Base-by-base conservation (phyloP, 2,329 filamentous ascomycete species). In the Teratosphaeria gauchensis region DNA sequence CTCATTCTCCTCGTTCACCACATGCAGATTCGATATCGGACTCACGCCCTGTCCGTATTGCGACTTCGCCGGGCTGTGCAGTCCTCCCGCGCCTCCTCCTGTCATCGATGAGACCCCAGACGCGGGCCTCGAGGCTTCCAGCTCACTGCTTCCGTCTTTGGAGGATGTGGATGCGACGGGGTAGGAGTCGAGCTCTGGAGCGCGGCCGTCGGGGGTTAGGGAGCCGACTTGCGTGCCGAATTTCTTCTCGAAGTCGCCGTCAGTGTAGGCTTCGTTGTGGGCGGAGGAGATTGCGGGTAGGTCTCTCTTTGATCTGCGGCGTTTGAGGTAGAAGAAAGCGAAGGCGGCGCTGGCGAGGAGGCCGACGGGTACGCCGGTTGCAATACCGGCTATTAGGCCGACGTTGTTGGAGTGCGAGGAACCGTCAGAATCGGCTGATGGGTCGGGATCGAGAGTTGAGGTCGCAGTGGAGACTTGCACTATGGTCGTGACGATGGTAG, bases 121-220 rank as follows among this genome's bases (percentile, higher is more conserved):
- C 31, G 31, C 1, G 1, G 51, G 56, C 16, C 16, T 16, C 24
- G 59, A 61, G 19, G 59, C 59, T 14, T 61, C 56, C 8, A 63
- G 56, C 58, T 63, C 62, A 30, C 60, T 61, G 33, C 56, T 58
- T 14, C 55, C 33, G 24, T 53, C 55, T 19, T 55, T 58, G 24
- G 52, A 54, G 21, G 24, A 35, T 7, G 54, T 28, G 38, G 51
- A 14, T 4, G 62, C 61, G 51, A 64, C 53, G 8, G 63, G 61
- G 48, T 32, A 58, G 54, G 54, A 55, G 55, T 63, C 63, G 56
- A 64, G 59, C 54, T 64, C 63, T 9, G 61, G 59, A 1, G 62
- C 59, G 19, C 61, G 59, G n/a, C 53, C 57, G 51, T 58, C 57
- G 12, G 62, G 58, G 14, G 62, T 9, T n/a, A 59, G 33, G 31